A percentile compares a stretch with the other conserved stretches of the same genome.
Conservation (phyloP, 1,284 basidiomycete species). For the Leccinum glutinopallens region DNA sequence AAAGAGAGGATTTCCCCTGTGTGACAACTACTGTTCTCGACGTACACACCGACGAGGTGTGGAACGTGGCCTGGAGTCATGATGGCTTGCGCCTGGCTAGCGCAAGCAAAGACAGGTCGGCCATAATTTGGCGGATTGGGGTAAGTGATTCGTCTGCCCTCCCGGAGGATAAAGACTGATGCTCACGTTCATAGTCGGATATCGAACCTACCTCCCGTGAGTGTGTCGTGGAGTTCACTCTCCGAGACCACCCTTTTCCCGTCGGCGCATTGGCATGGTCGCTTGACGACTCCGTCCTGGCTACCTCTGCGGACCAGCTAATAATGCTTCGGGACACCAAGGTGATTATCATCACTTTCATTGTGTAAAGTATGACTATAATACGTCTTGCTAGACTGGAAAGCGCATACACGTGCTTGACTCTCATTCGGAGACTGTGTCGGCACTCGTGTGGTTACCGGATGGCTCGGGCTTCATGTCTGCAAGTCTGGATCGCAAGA, state of each 20-base stretch:
- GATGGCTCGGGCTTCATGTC: constrained; percentile 91
- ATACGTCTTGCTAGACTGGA: constrained; percentile 57
- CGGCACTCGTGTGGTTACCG: constrained; percentile 86
- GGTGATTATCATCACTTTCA: constrained; percentile 45
- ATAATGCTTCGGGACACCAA: constrained; percentile 89
- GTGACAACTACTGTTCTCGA: constrained; percentile 83
- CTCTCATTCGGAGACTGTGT: constrained; percentile 83
- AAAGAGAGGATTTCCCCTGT: constrained; percentile 80
- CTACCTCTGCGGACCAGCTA: constrained; percentile 77
- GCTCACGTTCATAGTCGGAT: constrained; percentile 42
- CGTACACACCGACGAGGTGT: constrained; percentile 92
- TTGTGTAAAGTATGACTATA: constrained; percentile 2
- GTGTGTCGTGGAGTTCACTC: constrained; percentile 59
- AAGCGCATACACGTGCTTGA: constrained; percentile 64
- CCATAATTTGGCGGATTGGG: constrained; percentile 88
- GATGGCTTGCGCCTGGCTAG: constrained; percentile 85
- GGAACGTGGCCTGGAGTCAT: constrained; percentile 95
- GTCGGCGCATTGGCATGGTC: constrained; percentile 91
- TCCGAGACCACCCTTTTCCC: constrained; percentile 75
- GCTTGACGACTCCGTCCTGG: constrained; percentile 78
- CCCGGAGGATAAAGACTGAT: constrained; percentile 15
- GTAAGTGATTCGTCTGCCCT: constrained; percentile 47
- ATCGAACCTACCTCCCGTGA: constrained; percentile 54
- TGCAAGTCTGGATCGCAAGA: constrained; percentile 85
- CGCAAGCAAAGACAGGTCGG: constrained; percentile 84